phyloP scores from a whole-genome alignment of 352 stramenopile genomes.

The Phytopythium ostracodes region DNA sequence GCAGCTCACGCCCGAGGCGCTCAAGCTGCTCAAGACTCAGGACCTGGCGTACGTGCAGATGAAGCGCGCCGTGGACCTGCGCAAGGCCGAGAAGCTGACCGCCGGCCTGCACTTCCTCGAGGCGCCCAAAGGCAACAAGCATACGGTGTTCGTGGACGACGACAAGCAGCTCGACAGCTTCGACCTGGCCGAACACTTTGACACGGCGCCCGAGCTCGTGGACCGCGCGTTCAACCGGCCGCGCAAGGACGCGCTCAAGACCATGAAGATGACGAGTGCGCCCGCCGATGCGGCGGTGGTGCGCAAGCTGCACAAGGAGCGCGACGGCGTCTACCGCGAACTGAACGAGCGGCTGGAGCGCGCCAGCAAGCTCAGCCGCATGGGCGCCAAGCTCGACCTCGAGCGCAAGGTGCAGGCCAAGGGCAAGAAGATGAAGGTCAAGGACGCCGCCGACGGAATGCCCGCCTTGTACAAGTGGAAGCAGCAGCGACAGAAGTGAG shows the following conservation, averaged over 20 bases:
- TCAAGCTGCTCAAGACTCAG: conserved; percentile 95
- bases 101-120: conserved; percentile 77
- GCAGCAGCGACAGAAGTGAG: conserved; percentile 82
- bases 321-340: conserved; percentile 63
- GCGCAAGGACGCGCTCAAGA: conserved; percentile 54
- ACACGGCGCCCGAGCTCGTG: conserved; percentile 71
- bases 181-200: conserved; percentile 91
- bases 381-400: conserved; percentile 74
- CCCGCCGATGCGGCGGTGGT: conserved; percentile 33
- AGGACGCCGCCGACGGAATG: conserved; percentile 50
- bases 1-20: conserved; percentile 66
- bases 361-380: conserved; percentile 62
- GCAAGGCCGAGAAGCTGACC: conserved; percentile 78
- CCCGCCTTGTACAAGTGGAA: conserved; percentile 89
- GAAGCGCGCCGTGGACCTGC: conserved; percentile 69
- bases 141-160: conserved; percentile 94
- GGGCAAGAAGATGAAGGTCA: conserved; percentile 82
- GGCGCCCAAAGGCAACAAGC: conserved; percentile 79
- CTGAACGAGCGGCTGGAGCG: conserved; percentile 63
- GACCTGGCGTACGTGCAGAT: conserved; percentile 95
- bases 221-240: conserved; percentile 75
- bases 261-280: conserved; percentile 26
- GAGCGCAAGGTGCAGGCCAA: conserved; percentile 83
- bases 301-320: conserved; percentile 56
- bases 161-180: conserved; percentile 78